Base-by-base conservation (phyloP, 495 filamentous ascomycete species). In the Tetracladium marchalianum region DNA sequence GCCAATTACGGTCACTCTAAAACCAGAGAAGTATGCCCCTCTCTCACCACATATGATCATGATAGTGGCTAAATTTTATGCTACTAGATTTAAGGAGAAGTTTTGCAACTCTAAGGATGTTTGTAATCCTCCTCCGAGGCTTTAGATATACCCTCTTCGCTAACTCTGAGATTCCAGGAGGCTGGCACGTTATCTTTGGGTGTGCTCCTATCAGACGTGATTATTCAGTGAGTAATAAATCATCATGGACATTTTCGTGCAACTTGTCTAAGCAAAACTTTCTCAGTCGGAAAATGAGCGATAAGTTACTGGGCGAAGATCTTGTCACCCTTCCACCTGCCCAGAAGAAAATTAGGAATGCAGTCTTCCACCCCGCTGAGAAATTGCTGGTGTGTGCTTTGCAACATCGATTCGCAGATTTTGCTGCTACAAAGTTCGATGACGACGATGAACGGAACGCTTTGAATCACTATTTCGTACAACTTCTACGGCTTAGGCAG, bases 291-390 rank as follows among this genome's bases (percentile, higher is more conserved):
- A 76, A 69, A 0, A 67, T 73, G 50, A 39, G 50, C 0, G 72
- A 75, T 41, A 55, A 55, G 0, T 56, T 83, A 9, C 70, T 84
- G 41, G 63, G 67, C 9, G 51, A 60, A 0, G 73, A 75, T 1
- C 63, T 85, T 2, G 39, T 85, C 0, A 62, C 66, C 3, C 61
- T 84, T 0, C 81, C 80, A 0, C 48, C 13, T 10, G 9, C 38
- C 11, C 36, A 41, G 11, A 11, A 40, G 24, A 9, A 34, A 2
- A 18, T 35, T 19, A 13, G 1, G 11, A n/a, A 22, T 1, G 39
- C 34, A 1, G 27, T 16, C 7, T 48, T 38, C 12, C 11, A 63
- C 16, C 12, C 18, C 1, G 44, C 64, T 41, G 45, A 47, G 10
- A 67, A 56, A 0, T 34, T 66, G 0, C 58, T 75, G 0, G 75